Conservation (phyloP, 805 yeast species). For the Schizosaccharomyces lindneri region DNA sequence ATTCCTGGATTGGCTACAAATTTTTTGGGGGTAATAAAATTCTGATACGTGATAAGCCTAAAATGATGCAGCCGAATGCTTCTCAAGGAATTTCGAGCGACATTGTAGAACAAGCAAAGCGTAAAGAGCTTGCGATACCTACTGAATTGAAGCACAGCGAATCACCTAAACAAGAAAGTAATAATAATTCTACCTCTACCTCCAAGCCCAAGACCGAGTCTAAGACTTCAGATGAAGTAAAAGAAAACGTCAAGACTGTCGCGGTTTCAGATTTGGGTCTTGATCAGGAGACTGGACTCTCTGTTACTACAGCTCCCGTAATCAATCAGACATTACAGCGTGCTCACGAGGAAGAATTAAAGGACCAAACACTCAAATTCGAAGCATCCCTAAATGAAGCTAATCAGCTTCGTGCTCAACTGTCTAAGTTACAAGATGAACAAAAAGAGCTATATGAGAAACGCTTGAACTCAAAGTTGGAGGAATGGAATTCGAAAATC, state of each 20-base stretch:
- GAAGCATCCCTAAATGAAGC: background rate
- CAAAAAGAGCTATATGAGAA: background rate
- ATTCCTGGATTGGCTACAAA: background rate
- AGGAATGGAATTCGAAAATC: constrained; percentile 28
- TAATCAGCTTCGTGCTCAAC: background rate
- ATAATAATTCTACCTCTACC: background rate
- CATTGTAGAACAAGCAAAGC: no score
- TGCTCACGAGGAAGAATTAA: background rate
- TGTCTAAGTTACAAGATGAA: background rate
- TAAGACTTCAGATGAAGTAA: background rate
- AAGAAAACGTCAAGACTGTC: background rate
- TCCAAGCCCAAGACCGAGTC: background rate
- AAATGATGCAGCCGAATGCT: background rate
- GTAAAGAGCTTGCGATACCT: background rate
- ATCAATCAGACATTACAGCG: background rate
- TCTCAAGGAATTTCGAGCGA: no score
- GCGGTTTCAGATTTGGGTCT: background rate
- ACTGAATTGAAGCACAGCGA: background rate
- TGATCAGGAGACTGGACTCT: background rate
- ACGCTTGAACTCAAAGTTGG: constrained; percentile 3
- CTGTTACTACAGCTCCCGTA: background rate
- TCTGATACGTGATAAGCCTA: background rate
- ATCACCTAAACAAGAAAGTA: background rate
- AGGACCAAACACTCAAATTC: background rate
- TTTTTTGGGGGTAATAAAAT: background rate